Evolutionary conservation across 83 land plant genomes (phyloP).

Genomic region (Thuja plicata): DNA sequence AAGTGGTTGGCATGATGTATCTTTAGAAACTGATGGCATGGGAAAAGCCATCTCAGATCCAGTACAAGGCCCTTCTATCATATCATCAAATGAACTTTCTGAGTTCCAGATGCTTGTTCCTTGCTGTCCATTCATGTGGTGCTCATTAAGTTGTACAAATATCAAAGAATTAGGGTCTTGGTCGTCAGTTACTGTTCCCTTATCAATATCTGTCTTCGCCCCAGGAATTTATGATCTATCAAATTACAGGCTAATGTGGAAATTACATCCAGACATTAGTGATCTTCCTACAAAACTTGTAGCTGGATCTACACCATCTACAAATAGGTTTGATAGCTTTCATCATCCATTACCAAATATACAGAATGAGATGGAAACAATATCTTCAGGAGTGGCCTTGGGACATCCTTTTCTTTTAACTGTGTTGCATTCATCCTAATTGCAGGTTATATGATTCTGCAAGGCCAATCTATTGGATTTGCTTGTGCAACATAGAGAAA

Average conservation of each 20-base stretch:
- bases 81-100: not conserved
- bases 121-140: constrained; percentile 16
- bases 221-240: constrained; percentile 16
- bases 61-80: not conserved
- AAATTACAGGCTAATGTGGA: constrained; percentile 14
- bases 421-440: constrained; percentile 1
- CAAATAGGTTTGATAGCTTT: not conserved
- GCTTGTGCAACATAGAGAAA: not conserved
- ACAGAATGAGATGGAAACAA: not conserved
- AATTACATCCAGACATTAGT: constrained; percentile 4
- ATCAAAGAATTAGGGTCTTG: constrained; percentile 11
- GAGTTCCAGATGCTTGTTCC: constrained; percentile 6
- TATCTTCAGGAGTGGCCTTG: not conserved
- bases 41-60: constrained; percentile 10
- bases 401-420: constrained; percentile 16
- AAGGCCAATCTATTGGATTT: not conserved
- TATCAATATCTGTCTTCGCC: constrained; percentile 9
- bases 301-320: not conserved
- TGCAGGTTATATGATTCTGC: not conserved
- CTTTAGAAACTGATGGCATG: constrained; percentile 11
- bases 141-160: constrained; percentile 13
- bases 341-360: not conserved
- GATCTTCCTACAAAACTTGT: not conserved
- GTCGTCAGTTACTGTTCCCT: not conserved
- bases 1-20: constrained; percentile 6